Conservation (phyloP, 2,329 filamentous ascomycete genomes). For the Beauveria sp. region DNA sequence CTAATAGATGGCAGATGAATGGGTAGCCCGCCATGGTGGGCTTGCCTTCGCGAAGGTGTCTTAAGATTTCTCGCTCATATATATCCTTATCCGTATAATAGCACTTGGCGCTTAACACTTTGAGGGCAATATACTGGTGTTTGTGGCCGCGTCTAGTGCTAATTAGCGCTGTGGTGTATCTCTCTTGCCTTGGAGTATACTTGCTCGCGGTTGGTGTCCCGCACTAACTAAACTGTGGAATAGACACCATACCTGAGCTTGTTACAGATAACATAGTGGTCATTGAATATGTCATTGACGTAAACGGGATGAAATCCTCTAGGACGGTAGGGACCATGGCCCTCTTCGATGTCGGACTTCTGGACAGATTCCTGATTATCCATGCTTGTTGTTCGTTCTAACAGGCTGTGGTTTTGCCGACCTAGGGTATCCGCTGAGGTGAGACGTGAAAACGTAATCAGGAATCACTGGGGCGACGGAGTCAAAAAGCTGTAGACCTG, state of each 20-base stretch:
- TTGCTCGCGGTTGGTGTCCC: constrained; percentile 1
- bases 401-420: background rate
- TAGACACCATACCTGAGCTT: constrained; percentile 19
- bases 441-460: background rate
- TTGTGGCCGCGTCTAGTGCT: background rate
- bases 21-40: background rate
- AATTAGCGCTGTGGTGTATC: background rate
- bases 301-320: background rate
- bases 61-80: constrained; percentile 17
- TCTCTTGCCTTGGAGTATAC: background rate
- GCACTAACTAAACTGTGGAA: constrained; percentile 19
- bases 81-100: constrained; percentile 11
- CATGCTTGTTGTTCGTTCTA: background rate
- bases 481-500: too few species aligned
- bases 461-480: background rate
- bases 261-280: constrained; percentile 14
- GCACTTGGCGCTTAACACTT: constrained; percentile 18
- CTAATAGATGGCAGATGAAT: constrained; percentile 15
- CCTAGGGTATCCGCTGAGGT: background rate
- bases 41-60: constrained; percentile 15
- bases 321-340: background rate
- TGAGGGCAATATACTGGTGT: constrained; percentile 18
- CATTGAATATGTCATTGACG: background rate
- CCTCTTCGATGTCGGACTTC: background rate
- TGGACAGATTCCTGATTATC: background rate